Percentiles rank a stretch among this genome's conserved stretches.
phyloP scores from a whole-genome alignment of 2,329 filamentous ascomycete species.

The Aquanectria penicillioides region DNA sequence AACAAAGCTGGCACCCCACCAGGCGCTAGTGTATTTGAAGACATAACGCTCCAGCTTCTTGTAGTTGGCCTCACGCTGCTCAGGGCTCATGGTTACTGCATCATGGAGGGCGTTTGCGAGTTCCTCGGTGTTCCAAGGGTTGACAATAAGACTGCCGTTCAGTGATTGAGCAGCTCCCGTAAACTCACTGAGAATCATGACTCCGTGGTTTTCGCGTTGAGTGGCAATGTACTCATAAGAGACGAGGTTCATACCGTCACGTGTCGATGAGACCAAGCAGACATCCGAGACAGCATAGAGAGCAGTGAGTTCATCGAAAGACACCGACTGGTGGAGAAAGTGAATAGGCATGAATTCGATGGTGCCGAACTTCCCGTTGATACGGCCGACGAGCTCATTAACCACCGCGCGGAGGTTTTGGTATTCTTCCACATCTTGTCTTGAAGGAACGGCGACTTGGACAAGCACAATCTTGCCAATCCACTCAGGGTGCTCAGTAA shows the following conservation, averaged over 20 bases:
- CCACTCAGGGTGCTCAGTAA: slow-evolving; percentile 97
- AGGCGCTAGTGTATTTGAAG: slow-evolving; percentile 96
- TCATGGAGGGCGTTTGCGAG: slow-evolving; percentile 93
- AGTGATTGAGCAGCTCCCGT: slow-evolving; percentile 94
- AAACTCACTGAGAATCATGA: slow-evolving; percentile 96
- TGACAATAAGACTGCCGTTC: slow-evolving; percentile 93
- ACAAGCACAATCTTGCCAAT: slow-evolving; percentile 97
- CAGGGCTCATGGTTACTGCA: slow-evolving; percentile 94
- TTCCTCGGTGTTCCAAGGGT: slow-evolving; percentile 98
- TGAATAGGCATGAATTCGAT: slow-evolving; percentile 99
- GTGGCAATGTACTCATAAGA: slow-evolving; percentile 98
- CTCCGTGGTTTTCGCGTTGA: slow-evolving; percentile 88
- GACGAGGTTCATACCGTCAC: slow-evolving; percentile 98
- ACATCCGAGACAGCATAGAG: slow-evolving; percentile 93
- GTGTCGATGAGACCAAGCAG: slow-evolving; percentile 92
- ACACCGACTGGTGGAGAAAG: slow-evolving; percentile 96
- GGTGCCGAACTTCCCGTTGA: slow-evolving; percentile 96
- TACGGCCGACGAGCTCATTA: slow-evolving; percentile 95
- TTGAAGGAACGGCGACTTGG: slow-evolving; percentile 93
- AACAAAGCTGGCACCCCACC: slow-evolving; percentile 96
- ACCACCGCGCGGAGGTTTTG: slow-evolving; percentile 95
- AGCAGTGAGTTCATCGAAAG: slow-evolving; percentile 93
- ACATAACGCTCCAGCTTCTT: slow-evolving; percentile 94
- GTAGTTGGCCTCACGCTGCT: slow-evolving; percentile 87
- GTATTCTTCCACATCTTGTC: slow-evolving; percentile 97